Conservation (phyloP, 2,329 filamentous ascomycete species). For the Chalara sp. region DNA sequence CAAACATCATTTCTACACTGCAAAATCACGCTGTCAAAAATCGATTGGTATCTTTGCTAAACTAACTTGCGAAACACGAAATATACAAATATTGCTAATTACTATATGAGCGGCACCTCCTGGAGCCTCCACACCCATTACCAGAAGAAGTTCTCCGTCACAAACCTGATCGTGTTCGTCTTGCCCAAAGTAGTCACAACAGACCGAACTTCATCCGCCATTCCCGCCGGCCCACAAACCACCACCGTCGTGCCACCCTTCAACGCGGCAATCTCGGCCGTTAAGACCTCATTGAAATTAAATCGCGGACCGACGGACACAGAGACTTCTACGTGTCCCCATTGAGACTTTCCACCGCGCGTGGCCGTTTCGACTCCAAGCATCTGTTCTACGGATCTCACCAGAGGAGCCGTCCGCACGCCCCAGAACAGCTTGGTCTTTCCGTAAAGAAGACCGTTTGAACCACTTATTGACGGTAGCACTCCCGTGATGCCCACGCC, state of each 20-base stretch:
- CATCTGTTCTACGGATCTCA: constrained; percentile 5
- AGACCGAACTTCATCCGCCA: not conserved
- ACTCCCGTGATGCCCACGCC: constrained; percentile 41
- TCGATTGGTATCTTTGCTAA: too few species aligned
- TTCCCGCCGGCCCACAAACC: not conserved
- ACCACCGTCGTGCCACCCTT: not conserved
- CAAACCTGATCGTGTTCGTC: too few species aligned
- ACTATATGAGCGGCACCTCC: too few species aligned
- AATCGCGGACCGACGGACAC: not conserved
- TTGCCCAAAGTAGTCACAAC: not conserved
- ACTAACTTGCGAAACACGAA: too few species aligned
- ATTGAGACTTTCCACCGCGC: too few species aligned
- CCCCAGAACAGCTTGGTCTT: constrained; percentile 3
- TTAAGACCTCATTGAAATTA: constrained; percentile 23
- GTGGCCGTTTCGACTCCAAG: too few species aligned
- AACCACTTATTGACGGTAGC: constrained; percentile 28
- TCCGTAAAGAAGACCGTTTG: constrained; percentile 23
- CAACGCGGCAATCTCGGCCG: constrained; percentile 10
- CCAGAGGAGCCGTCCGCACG: constrained; percentile 20
- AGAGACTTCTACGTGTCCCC: too few species aligned
- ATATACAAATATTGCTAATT: too few species aligned
- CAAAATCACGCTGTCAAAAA: too few species aligned
- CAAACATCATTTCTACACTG: too few species aligned
- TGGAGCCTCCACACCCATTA: too few species aligned
- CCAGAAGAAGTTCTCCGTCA: too few species aligned